These are phyloP conservation scores for Exophiala phaeomuriformis DNA, from an alignment of 2,329 filamentous ascomycete genomes.

Conservation along the genomic window DNA sequence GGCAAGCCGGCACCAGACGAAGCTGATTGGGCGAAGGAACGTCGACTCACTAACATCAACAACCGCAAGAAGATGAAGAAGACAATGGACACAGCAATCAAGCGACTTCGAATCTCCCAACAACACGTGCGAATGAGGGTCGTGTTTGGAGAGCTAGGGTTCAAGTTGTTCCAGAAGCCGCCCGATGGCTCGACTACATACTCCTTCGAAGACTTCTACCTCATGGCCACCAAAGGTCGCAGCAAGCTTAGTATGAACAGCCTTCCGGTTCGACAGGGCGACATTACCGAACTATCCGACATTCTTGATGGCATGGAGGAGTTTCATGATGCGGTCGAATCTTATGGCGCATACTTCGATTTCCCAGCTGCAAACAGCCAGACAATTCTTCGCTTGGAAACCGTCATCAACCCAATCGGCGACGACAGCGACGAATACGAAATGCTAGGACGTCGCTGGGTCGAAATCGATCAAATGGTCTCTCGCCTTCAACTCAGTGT, in stretches of 20 bases:
- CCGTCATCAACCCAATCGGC: conserved; percentile 19
- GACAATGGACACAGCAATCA: conserved; percentile 31
- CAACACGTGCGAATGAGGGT: conserved; percentile 38
- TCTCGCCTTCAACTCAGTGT: conserved; percentile 38
- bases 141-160: conserved; percentile 37
- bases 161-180: conserved; percentile 33
- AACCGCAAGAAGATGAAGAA: conserved; percentile 31
- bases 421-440: conserved; percentile 13
- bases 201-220: conserved; percentile 35
- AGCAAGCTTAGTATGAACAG: conserved; percentile 32
- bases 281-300: conserved; percentile 30
- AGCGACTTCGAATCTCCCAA: conserved; percentile 30
- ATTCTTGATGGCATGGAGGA: conserved; percentile 24
- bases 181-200: conserved; percentile 28
- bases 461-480: conserved; percentile 30
- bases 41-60: conserved; percentile 26
- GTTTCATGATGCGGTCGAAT: conserved; percentile 29
- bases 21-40: conserved; percentile 26
- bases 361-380: conserved; percentile 30
- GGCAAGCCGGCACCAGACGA: conserved; percentile 19
- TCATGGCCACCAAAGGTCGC: conserved; percentile 35
- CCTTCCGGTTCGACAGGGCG: conserved; percentile 12
- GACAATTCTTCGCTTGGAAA: conserved; percentile 34
- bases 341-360: conserved; percentile 38
- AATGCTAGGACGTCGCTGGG: conserved; percentile 19